Base-by-base conservation (phyloP, 129 eudicot species). In the Heracleum sosnowskyi region DNA sequence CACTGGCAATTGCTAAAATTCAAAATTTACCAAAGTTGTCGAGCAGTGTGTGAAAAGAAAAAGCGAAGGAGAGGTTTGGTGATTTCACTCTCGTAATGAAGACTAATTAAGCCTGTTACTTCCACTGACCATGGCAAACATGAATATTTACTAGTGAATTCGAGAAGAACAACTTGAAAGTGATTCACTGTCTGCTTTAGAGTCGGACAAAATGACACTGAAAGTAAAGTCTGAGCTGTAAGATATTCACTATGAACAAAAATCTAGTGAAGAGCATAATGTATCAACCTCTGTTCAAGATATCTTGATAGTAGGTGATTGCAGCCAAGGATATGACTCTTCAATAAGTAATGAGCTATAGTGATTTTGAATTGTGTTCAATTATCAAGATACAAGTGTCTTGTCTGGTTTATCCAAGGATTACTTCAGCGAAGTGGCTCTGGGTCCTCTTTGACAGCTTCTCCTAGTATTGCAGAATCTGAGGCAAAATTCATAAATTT, bases 61-160 rank as follows among this genome's bases (percentile, higher is more conserved):
- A 79, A 6, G 82, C 83, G 69, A 87, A 82, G 53, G 90, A 85
- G 69, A 83, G 86, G 81, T 86, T 92, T 86, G 87, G 88, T 85
- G 97, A 86, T 81, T 82, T 89, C 68, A 89, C 87, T 63, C 78
- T 90, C 85, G 79, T 92, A 79, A 88, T 78, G 71, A 94, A 83
- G 83, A 91, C 85, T 41, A 86, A 37, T 2, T 37, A 37, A 88
- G 45, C 85, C 83, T 46, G 18, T 49, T 49, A 49, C 57, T 35
- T 26, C 71, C 53, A 81, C n/a, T 42, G 49, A 74, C 42, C 76
- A 76, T 29, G 40, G 39, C 0, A 28, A 76, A 22, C 83, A 66
- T 73, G 86, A 84, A 77, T 31, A 44, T 69, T 9, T 26, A 51
- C 51, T 28, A 46, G 72, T 75, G 64, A 40, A 57, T 55, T 75